Evolutionary conservation across 176 grass and related monocot genomes (phyloP).

Genomic region (Olyra latifolia): DNA sequence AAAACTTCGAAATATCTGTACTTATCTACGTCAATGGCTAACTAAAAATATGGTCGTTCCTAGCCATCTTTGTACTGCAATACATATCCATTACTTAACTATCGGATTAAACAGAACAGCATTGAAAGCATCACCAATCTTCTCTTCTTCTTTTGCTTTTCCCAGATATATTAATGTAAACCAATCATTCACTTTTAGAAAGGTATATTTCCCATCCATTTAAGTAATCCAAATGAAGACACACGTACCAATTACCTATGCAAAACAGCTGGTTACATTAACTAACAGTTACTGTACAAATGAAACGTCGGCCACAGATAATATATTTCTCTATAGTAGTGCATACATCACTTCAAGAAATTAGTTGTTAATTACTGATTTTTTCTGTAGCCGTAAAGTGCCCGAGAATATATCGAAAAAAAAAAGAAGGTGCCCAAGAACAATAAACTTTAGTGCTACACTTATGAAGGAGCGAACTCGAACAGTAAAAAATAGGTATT

Average conservation of each 20-base stretch:
- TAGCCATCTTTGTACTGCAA: neutral
- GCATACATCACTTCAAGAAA: neutral
- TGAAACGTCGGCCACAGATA: neutral
- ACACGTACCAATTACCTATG: neutral
- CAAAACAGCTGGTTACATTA: neutral
- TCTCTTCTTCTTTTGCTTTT: neutral
- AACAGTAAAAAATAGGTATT: neutral
- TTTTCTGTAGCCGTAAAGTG: neutral
- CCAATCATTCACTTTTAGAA: neutral
- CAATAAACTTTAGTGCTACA: neutral
- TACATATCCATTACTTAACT: neutral
- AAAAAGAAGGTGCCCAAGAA: too few relatives aligned
- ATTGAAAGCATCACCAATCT: neutral
- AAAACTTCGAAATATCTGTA: conserved; percentile 2
- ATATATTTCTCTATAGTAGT: neutral
- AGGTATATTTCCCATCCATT: neutral
- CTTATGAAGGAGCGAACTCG: neutral
- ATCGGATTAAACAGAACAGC: neutral
- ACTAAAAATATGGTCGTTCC: neutral
- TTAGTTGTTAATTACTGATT: neutral
- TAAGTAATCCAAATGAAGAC: neutral
- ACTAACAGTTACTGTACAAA: neutral
- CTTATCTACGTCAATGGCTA: neutral
- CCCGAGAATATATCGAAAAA: neutral
- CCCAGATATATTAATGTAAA: neutral